These are phyloP conservation scores for Macrocystidia cucumis DNA, from an alignment of 1,284 basidiomycete species.

Conservation along the genomic window DNA sequence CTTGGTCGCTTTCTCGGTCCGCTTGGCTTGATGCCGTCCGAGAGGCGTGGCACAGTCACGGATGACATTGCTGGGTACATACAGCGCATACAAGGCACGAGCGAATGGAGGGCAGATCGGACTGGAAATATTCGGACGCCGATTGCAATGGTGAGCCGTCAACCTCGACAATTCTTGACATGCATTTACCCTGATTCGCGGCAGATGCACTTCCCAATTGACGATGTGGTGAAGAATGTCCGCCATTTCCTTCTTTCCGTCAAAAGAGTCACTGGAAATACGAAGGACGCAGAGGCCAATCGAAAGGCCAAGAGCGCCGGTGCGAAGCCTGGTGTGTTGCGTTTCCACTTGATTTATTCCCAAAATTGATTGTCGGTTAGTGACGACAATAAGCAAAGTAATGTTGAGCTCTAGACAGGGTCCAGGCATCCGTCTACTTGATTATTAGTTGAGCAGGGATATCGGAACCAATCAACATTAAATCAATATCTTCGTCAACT, in stretches of 20 bases:
- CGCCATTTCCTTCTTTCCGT: slow-evolving; percentile 76
- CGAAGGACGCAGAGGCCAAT: slow-evolving; percentile 32
- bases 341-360: background rate
- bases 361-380: slow-evolving; percentile 29
- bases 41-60: slow-evolving; percentile 90
- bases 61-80: slow-evolving; percentile 82
- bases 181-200: background rate
- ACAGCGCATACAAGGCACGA: slow-evolving; percentile 70
- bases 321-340: slow-evolving; percentile 27
- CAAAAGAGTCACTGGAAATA: slow-evolving; percentile 66
- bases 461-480: background rate
- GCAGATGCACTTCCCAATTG: slow-evolving; percentile 69
- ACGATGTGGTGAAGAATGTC: slow-evolving; percentile 77
- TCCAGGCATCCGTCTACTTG: slow-evolving; percentile 73
- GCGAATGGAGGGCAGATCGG: slow-evolving; percentile 93
- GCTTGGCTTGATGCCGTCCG: slow-evolving; percentile 92
- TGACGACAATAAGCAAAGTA: slow-evolving; percentile 65
- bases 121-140: slow-evolving; percentile 78
- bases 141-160: slow-evolving; percentile 53
- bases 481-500: slow-evolving; percentile 1
- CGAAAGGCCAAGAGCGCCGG: slow-evolving; percentile 25
- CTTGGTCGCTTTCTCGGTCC: slow-evolving; percentile 90
- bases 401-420: slow-evolving; percentile 83
- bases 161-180: slow-evolving; percentile 1
- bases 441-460: slow-evolving; percentile 28